These are phyloP conservation scores for Moniliophthora roreri DNA, from an alignment of 1,284 basidiomycete species.

Conservation along the genomic window DNA sequence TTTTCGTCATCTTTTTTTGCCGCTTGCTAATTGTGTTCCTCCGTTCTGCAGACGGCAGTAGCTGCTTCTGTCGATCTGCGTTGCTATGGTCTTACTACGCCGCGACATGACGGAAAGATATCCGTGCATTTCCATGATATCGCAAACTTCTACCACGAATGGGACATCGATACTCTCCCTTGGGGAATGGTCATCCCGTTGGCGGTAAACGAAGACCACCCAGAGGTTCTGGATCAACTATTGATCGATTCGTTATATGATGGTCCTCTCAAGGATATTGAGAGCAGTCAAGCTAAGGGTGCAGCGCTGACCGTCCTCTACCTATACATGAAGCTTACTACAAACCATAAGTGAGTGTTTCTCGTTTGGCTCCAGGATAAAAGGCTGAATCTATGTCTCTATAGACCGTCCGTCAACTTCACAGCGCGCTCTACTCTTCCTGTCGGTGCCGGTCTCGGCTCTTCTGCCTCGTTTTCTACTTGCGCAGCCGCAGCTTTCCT, in stretches of 20 bases:
- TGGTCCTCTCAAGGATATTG: constrained; percentile 47
- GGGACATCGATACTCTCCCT: constrained; percentile 82
- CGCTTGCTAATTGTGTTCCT: constrained; percentile 4
- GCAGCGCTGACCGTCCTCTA: constrained; percentile 90
- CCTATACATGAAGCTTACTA: constrained; percentile 82
- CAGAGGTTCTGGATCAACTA: constrained; percentile 66
- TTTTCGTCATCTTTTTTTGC: background rate
- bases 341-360: constrained; percentile 50
- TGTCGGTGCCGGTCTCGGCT: constrained; percentile 98
- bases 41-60: constrained; percentile 74
- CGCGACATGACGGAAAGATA: constrained; percentile 74
- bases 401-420: constrained; percentile 76
- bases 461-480: constrained; percentile 92
- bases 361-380: background rate
- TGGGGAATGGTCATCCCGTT: constrained; percentile 75
- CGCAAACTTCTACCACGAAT: constrained; percentile 74
- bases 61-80: constrained; percentile 95
- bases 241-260: constrained; percentile 69
- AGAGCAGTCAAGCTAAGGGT: constrained; percentile 53
- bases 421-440: constrained; percentile 91
- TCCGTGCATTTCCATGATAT: constrained; percentile 85
- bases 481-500: constrained; percentile 85
- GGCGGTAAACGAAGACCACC: constrained; percentile 52
- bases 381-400: constrained; percentile 9
- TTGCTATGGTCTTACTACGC: constrained; percentile 86